Conservation (phyloP, 129 eudicot species). For the Saussurea involucrata region DNA sequence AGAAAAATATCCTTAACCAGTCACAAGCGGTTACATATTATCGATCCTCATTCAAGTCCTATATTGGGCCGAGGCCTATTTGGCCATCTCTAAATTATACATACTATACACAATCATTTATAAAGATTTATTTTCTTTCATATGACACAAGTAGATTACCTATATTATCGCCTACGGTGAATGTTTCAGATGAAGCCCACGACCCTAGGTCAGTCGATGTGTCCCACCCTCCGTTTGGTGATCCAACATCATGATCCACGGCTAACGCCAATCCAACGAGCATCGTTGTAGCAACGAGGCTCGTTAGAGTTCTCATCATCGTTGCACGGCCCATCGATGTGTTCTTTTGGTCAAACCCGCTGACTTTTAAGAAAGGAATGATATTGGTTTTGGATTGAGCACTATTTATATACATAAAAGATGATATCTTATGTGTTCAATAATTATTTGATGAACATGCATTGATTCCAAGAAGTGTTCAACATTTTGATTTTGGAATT, state of each 20-base stretch:
- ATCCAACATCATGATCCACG: constrained; percentile 53
- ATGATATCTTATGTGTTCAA: constrained; percentile 9
- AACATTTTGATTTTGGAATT: constrained; percentile 9
- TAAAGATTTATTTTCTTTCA: background rate
- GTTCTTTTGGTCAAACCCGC: constrained; percentile 27
- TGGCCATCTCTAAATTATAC: background rate
- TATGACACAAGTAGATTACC: constrained; percentile 18
- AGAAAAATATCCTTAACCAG: background rate
- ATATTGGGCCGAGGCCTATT: background rate
- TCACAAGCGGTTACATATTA: background rate
- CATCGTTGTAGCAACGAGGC: constrained; percentile 44
- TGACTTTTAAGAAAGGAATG: background rate
- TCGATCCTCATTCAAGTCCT: background rate
- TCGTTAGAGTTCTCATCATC: constrained; percentile 19
- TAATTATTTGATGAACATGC: constrained; percentile 31
- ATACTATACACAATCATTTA: background rate
- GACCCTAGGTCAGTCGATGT: constrained; percentile 35
- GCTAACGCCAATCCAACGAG: constrained; percentile 36
- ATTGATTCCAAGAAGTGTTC: constrained; percentile 22
- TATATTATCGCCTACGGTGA: constrained; percentile 53
- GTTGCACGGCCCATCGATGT: constrained; percentile 26
- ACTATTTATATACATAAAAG: constrained; percentile 15
- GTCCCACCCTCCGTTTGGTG: constrained; percentile 64
- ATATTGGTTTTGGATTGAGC: background rate
- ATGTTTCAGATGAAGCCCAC: constrained; percentile 58